A percentile compares a stretch with the other conserved stretches of the same genome.
Evolutionary conservation across 139 green algal genomes (phyloP).

Genomic region (Picochlorum sp.): DNA sequence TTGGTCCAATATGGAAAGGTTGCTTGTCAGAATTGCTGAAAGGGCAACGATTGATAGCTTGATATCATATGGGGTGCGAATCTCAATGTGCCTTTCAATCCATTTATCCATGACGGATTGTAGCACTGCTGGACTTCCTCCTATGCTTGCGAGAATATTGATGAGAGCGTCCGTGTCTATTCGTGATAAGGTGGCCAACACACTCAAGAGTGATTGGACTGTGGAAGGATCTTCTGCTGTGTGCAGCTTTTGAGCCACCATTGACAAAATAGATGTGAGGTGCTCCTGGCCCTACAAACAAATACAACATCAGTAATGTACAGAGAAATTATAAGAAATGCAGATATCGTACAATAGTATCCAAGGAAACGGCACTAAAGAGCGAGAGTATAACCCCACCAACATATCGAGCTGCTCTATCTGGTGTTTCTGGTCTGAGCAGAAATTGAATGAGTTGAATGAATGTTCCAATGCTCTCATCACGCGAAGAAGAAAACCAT

Average conservation of each 20-base stretch:
- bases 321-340: slow-evolving; percentile 14
- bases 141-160: slow-evolving; percentile 31
- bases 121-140: slow-evolving; percentile 8
- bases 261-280: slow-evolving; percentile 30
- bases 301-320: neutral
- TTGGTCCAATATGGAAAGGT: slow-evolving; percentile 15
- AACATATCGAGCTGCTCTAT: slow-evolving; percentile 29
- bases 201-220: slow-evolving; percentile 38
- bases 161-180: slow-evolving; percentile 27
- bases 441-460: slow-evolving; percentile 29
- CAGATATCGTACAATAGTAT: slow-evolving; percentile 3
- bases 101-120: slow-evolving; percentile 38
- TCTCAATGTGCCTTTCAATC: slow-evolving; percentile 47
- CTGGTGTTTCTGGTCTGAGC: slow-evolving; percentile 33
- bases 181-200: slow-evolving; percentile 39
- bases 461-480: slow-evolving; percentile 17
- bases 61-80: slow-evolving; percentile 48
- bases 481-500: slow-evolving; percentile 17
- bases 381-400: slow-evolving; percentile 36
- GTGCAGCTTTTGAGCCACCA: slow-evolving; percentile 33
- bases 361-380: slow-evolving; percentile 25
- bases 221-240: slow-evolving; percentile 23
- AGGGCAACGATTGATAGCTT: slow-evolving; percentile 50
- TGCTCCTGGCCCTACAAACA: neutral
- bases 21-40: slow-evolving; percentile 30